Evolutionary conservation across 192 early-diverging fungal species (phyloP).

Genomic region (Backusella australiensis): DNA sequence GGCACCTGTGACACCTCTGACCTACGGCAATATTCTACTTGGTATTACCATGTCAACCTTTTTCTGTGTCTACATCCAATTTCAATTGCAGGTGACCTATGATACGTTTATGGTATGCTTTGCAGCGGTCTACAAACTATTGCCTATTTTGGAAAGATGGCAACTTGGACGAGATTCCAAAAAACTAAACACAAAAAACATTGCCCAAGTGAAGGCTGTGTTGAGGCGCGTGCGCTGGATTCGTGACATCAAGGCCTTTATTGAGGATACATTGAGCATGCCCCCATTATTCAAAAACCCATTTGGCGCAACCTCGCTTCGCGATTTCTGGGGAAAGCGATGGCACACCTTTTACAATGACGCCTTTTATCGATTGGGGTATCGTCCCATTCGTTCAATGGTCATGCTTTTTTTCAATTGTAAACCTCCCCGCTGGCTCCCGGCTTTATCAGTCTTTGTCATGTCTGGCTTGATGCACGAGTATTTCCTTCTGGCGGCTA

Average conservation of each 20-base stretch:
- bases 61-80: constrained; percentile 17
- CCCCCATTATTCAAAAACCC: constrained; percentile 9
- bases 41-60: constrained; percentile 5
- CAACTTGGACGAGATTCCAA: neutral
- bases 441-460: constrained; percentile 14
- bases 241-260: neutral
- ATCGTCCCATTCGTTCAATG: neutral
- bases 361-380: constrained; percentile 16
- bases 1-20: neutral
- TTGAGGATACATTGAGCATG: constrained; percentile 18
- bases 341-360: constrained; percentile 23
- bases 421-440: constrained; percentile 5
- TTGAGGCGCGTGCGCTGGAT: neutral
- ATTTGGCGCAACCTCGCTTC: neutral
- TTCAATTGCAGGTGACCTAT: constrained; percentile 15
- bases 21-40: neutral
- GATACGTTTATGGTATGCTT: constrained; percentile 1
- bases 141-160: constrained; percentile 12
- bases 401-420: neutral
- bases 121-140: neutral
- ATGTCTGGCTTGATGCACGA: constrained; percentile 20
- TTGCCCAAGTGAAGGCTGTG: neutral
- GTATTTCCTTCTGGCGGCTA: constrained; percentile 10
- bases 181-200: constrained; percentile 3
- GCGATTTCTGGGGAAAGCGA: constrained; percentile 16